phyloP scores from a whole-genome alignment of 257 asterid species.

The Echium plantagineum region DNA sequence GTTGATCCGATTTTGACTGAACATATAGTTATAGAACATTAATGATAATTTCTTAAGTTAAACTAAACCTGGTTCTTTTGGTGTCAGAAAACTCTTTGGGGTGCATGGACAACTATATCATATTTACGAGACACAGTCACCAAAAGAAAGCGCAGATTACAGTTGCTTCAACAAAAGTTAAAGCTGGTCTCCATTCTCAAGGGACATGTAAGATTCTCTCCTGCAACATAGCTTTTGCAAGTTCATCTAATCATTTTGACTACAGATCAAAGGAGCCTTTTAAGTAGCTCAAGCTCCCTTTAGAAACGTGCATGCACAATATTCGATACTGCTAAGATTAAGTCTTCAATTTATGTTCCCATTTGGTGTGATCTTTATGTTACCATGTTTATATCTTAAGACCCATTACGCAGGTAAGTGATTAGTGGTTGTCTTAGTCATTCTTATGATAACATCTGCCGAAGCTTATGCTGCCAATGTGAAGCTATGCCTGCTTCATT shows the following conservation, averaged over 20 bases:
- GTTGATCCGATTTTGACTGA: not conserved
- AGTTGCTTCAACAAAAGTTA: slow-evolving; percentile 67
- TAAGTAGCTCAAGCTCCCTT: too few relatives aligned
- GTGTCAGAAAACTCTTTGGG: slow-evolving; percentile 61
- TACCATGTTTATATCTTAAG: too few relatives aligned
- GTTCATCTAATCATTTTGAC: not conserved
- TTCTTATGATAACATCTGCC: not conserved
- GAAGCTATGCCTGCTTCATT: not conserved
- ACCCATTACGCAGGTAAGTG: too few relatives aligned
- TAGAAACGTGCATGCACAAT: too few relatives aligned
- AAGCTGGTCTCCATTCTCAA: slow-evolving; percentile 63
- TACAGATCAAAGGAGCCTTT: not conserved
- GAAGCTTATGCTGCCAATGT: not conserved
- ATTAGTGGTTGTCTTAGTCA: not conserved
- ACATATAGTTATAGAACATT: not conserved
- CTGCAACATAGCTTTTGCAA: not conserved
- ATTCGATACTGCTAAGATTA: not conserved
- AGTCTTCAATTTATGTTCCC: not conserved
- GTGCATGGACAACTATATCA: slow-evolving; percentile 70
- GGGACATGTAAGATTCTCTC: slow-evolving; percentile 44
- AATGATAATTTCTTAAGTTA: not conserved
- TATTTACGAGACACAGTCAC: slow-evolving; percentile 65
- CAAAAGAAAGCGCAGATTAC: slow-evolving; percentile 64
- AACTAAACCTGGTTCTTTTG: slow-evolving; percentile 5
- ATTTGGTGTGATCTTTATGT: too few relatives aligned